Percentiles rank a stretch among this genome's conserved stretches.
Evolutionary conservation across 164 flowering plant species (phyloP).

Genomic region (Aristolochia fimbriata): DNA sequence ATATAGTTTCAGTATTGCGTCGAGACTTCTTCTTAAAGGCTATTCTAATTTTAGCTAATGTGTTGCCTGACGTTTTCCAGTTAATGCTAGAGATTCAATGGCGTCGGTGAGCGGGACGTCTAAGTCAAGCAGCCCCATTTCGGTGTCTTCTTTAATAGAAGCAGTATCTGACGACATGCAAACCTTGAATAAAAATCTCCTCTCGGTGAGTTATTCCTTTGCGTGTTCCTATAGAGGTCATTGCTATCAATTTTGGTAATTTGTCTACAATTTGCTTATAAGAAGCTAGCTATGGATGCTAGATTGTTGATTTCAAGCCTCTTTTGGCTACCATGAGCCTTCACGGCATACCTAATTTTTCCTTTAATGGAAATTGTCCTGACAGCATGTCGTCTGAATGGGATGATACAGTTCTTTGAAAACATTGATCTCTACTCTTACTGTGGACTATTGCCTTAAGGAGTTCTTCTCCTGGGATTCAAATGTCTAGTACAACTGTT

Average conservation of each 20-base stretch:
- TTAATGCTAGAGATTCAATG: conserved; percentile 30
- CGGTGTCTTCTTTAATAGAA: conserved; percentile 54
- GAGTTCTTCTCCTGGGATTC: too few species aligned
- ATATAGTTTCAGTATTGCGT: too few species aligned
- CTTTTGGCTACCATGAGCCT: background rate
- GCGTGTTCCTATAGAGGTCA: background rate
- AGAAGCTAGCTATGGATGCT: too few species aligned
- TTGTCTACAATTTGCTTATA: background rate
- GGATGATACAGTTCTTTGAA: too few species aligned
- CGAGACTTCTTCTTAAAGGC: background rate
- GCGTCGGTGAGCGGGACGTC: conserved; percentile 29
- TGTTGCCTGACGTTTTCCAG: conserved; percentile 18
- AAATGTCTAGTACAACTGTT: too few species aligned
- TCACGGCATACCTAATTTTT: background rate
- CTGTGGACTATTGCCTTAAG: too few species aligned
- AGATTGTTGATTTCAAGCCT: too few species aligned
- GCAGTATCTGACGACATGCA: conserved; percentile 76
- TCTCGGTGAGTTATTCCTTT: conserved; percentile 42
- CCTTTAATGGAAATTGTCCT: background rate
- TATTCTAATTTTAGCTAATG: background rate
- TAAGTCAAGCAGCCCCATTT: conserved; percentile 28
- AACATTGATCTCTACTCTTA: too few species aligned
- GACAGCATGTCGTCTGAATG: too few species aligned
- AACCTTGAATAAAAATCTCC: conserved; percentile 63
- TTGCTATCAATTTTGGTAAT: background rate